Evolutionary conservation across 805 yeast species (phyloP).

Genomic region (Sporopachydermia quercuum): DNA sequence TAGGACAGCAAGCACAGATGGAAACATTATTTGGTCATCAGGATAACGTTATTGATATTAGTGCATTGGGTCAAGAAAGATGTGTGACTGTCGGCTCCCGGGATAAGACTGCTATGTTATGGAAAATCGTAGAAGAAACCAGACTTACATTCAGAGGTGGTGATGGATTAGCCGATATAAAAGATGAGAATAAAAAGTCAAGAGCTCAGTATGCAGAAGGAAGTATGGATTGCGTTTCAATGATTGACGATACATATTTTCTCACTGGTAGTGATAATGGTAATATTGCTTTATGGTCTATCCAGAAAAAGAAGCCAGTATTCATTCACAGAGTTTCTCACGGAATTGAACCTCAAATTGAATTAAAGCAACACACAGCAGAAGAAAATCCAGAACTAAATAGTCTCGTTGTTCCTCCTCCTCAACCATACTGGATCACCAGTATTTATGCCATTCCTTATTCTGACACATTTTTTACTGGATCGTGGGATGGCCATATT

Average conservation of each 20-base stretch:
- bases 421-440: constrained; percentile 78
- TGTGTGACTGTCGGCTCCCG: constrained; percentile 94
- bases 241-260: constrained; percentile 87
- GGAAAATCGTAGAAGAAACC: constrained; percentile 95
- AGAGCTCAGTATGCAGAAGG: constrained; percentile 55
- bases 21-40: constrained; percentile 94
- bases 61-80: constrained; percentile 73
- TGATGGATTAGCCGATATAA: constrained; percentile 28
- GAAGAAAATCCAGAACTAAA: constrained; percentile 40
- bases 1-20: constrained; percentile 75
- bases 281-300: constrained; percentile 76
- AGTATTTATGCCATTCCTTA: constrained; percentile 71
- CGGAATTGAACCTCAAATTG: constrained; percentile 42
- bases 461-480: constrained; percentile 70
- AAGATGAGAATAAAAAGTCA: constrained; percentile 14
- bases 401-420: constrained; percentile 34
- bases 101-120: constrained; percentile 86
- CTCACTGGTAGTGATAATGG: constrained; percentile 96
- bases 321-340: constrained; percentile 59
- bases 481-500: constrained; percentile 74
- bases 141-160: constrained; percentile 90
- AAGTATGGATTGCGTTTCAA: constrained; percentile 74
- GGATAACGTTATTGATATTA: constrained; percentile 69
- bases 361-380: constrained; percentile 22
- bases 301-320: constrained; percentile 79